Conservation (phyloP, 1,139 yeast species). For the Diutina sp. region DNA sequence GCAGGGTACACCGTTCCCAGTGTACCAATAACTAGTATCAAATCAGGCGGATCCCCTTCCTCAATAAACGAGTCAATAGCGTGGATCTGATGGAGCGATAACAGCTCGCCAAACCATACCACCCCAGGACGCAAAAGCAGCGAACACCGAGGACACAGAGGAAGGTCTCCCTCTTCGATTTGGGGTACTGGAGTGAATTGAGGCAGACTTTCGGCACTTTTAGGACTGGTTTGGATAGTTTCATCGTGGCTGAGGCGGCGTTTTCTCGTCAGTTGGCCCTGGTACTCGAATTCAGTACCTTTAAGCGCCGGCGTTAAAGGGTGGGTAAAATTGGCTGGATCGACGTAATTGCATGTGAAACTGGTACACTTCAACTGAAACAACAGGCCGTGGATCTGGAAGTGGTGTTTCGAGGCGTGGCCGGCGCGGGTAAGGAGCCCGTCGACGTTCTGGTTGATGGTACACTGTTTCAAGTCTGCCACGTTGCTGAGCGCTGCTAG, state of each 20-base stretch:
- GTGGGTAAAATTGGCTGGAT: slow-evolving; percentile 35
- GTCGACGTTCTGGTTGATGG: slow-evolving; percentile 77
- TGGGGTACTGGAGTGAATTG: slow-evolving; percentile 25
- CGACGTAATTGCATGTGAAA: slow-evolving; percentile 54
- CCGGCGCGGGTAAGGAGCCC: slow-evolving; percentile 58
- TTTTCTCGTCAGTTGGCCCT: slow-evolving; percentile 6
- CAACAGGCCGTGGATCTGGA: slow-evolving; percentile 71
- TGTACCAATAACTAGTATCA: slow-evolving; percentile 75
- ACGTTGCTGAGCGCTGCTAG: slow-evolving; percentile 31
- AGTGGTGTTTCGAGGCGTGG: slow-evolving; percentile 35
- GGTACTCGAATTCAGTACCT: slow-evolving; percentile 20
- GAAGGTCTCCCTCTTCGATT: slow-evolving; percentile 42
- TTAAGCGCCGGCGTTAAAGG: slow-evolving; percentile 54
- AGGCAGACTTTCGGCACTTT: not conserved
- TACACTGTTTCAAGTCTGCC: slow-evolving; percentile 25
- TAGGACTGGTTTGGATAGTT: not conserved
- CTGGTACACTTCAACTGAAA: slow-evolving; percentile 66
- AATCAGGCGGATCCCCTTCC: slow-evolving; percentile 40
- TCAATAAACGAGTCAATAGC: slow-evolving; percentile 64
- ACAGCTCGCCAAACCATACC: slow-evolving; percentile 85
- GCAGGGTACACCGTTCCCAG: slow-evolving; percentile 87
- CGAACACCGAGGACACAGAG: slow-evolving; percentile 63
- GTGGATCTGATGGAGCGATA: slow-evolving; percentile 51
- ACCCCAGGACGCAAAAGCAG: slow-evolving; percentile 69
- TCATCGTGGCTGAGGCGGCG: slow-evolving; percentile 4